Evolutionary conservation across 1,284 basidiomycete genomes (phyloP), one percentile per base, ranked within the genome.

Genomic region (Termitomyces sp.): DNA sequence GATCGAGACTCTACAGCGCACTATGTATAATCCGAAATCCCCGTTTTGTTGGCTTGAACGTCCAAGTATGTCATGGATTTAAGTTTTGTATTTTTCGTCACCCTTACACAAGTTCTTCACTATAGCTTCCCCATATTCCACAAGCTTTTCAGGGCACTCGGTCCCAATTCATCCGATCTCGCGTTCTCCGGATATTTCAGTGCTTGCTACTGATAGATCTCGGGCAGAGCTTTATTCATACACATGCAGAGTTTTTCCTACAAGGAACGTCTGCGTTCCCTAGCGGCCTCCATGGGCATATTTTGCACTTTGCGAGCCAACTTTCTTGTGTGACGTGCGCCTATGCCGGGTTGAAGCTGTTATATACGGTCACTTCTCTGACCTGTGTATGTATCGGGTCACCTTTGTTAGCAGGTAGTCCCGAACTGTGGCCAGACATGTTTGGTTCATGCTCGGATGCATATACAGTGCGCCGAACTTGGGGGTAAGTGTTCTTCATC

Each of bases 41-140:
- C 26, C 48, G 53, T 8, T 50, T 40, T 31, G 39, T 55, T 28
- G 53, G 53, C 15, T 10, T 55, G n/a, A 55, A 55, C 36, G 53
- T 55, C 26, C 41, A 55, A 43, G 53, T 55, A 1, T 6, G 39
- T 50, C 19, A n/a, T 7, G 1, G 30, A 33, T 26, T 12, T n/a
- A 15, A 39, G 2, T 17, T 33, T 26, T 3, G 28, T 46, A n/a
- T 46, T 33, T 40, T 31, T 21, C 19, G 15, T 24, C 49, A 15
- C 40, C 13, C 12, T 50, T 5, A 47, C 24, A 17, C 3, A 5
- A 36, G 9, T 8, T 12, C 6, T 28, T 39, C 17, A n/a, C 13
- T 4, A 15, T 19, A 55, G 53, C 19, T 55, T 24, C 42, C 34
- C 13, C 21, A 43, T 43, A 12, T 40, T 40, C 41, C 53, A 39